Evolutionary conservation across 2,329 filamentous ascomycete species (phyloP), one percentile per base, ranked within the genome.

Genomic region (Sporothrix dimorphospora): DNA sequence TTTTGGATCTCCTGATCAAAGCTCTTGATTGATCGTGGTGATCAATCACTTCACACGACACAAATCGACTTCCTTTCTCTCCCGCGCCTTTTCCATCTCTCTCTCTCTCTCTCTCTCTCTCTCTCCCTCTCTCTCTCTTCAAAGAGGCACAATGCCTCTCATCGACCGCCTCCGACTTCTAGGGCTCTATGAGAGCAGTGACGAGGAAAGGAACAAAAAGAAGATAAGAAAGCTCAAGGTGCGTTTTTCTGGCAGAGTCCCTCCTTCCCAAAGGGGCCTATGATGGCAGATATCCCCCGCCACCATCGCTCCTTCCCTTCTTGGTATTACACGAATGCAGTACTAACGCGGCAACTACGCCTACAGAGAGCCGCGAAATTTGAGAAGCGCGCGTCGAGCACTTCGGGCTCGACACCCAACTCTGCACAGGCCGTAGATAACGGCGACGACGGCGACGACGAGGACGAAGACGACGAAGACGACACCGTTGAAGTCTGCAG

Each of bases 251-350:
- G 19, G 2, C 19, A 24, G 1, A 9, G 11, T 16, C 38, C n/a
- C 59, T 65, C 38, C 38, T 65, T 45, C 38, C 21, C 38, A 16
- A 27, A 65, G 1, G 38, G n/a, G 21, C 6, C 2, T 12, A 27
- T 8, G 9, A 21, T 45, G 21, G 21, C 38, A 42, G 19, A 59
- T 12, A 11, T 3, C 1, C 19, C 3, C n/a, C 40, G 21, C 59
- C 59, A 45, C 57, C 53, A 34, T 53, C 47, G 57, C 57, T 42
- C 57, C 34, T 65, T 45, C 59, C 59, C 9, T 27, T 45, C 40
- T 65, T 14, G 59, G 14, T 27, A 3, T 16, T 9, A 14, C 4
- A 16, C 38, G 16, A 21, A 21, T n/a, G n/a, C n/a, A n/a, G 12
- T 3, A 65, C 55, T 59, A 59, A 59, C n/a, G 11, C 19, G 30